Evolutionary conservation across 2,329 filamentous ascomycete species (phyloP).

Genomic region (Dactylellina leptospora): DNA sequence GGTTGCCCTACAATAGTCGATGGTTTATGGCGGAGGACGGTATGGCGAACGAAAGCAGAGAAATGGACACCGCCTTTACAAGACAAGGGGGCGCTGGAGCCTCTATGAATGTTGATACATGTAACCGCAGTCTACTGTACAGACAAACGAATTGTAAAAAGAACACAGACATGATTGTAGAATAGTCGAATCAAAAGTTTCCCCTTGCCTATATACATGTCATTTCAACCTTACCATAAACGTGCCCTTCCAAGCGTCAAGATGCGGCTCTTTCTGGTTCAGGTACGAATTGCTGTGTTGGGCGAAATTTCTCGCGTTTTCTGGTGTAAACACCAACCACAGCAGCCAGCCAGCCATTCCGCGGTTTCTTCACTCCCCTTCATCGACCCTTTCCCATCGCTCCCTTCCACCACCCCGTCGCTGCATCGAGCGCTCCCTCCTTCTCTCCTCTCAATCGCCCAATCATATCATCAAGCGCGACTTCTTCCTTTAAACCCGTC

Average conservation of each 20-base stretch:
- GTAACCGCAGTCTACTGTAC: too few species aligned
- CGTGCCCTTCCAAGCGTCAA: too few species aligned
- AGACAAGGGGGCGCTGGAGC: too few species aligned
- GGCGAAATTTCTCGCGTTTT: constrained; percentile 54
- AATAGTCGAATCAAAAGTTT: too few species aligned
- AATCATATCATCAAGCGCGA: constrained; percentile 11
- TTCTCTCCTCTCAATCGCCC: constrained; percentile 1
- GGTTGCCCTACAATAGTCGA: too few species aligned
- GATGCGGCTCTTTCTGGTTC: constrained; percentile 23
- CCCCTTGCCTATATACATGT: neutral
- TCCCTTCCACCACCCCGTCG: constrained; percentile 18
- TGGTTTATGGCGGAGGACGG: too few species aligned
- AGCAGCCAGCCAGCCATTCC: constrained; percentile 6
- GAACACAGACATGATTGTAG: too few species aligned
- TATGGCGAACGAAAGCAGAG: too few species aligned
- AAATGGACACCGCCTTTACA: too few species aligned
- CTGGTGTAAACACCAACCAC: constrained; percentile 52
- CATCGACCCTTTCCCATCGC: constrained; percentile 18
- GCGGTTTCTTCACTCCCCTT: constrained; percentile 7
- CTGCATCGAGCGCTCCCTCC: constrained; percentile 5
- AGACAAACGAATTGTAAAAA: too few species aligned
- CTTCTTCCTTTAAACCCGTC: constrained; percentile 3
- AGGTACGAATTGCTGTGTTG: constrained; percentile 43
- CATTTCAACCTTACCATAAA: too few species aligned
- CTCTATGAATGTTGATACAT: too few species aligned